Base-by-base conservation (phyloP, 2,329 filamentous ascomycete genomes). In the Claviceps sp. region DNA sequence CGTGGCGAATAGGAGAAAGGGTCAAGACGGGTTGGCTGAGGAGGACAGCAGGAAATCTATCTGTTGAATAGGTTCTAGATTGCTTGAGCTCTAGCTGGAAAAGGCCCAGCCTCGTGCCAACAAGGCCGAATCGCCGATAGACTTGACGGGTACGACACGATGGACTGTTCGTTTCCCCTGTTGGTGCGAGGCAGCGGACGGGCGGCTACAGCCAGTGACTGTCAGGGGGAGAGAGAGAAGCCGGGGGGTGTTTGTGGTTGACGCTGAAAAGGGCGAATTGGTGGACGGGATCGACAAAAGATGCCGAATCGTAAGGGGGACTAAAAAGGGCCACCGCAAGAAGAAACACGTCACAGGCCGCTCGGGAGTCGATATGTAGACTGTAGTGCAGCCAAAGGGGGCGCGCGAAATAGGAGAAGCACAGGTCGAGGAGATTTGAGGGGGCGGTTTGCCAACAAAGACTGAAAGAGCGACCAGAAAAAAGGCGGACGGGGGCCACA, bases 71-170 rank as follows among this genome's bases (percentile, higher is more conserved):
- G 37, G 4, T 24, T n/a, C 22, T 22, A 48, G 46, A 52, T 48
- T 48, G 30, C 30, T 40, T 24, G 47, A 30, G 48, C 26, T 47
- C 44, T 37, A 30, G 45, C 30, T 13, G 13, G 20, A 38, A 49
- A n/a, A 41, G 41, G 49, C 49, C 50, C 24, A 37, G 46, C 37
- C 41, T 54, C 50, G 47, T 50, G 47, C 47, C 50, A 46, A 48
- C 30, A 47, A 47, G 44, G 37, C 41, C 49, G 20, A 37, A 18
- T 18, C 18, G 24, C 24, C 24, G 24, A 20, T 11, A 48, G 24
- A 11, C 40, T 8, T 18, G 44, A 46, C 40, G 44, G 16, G 42
- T 26, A 30, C 22, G 37, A 37, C 47, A 42, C 50, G 46, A 48
- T 40, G 40, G 38, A 26, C 24, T 20, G 30, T 14, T n/a, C 18